A percentile compares a stretch with the other conserved stretches of the same genome.
Evolutionary conservation across 2,329 filamentous ascomycete genomes (phyloP).

Genomic region (Xylaria sp.): DNA sequence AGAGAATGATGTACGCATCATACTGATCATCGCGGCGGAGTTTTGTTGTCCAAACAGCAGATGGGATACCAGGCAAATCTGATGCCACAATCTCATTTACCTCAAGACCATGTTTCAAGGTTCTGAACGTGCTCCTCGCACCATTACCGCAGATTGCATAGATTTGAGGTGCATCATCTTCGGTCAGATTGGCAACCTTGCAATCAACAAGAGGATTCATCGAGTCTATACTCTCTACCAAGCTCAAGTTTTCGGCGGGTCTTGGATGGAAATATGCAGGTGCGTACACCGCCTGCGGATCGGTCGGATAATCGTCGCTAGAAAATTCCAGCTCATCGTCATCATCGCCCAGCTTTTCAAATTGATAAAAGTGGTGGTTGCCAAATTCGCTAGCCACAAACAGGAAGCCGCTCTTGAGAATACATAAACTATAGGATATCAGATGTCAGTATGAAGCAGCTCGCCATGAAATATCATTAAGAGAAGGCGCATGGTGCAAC

Average conservation of each 20-base stretch:
- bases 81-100: slow-evolving; percentile 97
- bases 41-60: slow-evolving; percentile 95
- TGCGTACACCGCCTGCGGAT: slow-evolving; percentile 72
- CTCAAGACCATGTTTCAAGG: slow-evolving; percentile 88
- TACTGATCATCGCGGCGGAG: slow-evolving; percentile 80
- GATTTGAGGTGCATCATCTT: slow-evolving; percentile 95
- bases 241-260: slow-evolving; percentile 77
- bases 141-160: slow-evolving; percentile 91
- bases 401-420: slow-evolving; percentile 93
- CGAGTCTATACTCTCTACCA: slow-evolving; percentile 84
- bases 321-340: slow-evolving; percentile 86
- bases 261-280: slow-evolving; percentile 87
- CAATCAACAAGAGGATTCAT: slow-evolving; percentile 92
- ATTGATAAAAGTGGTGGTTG: slow-evolving; percentile 94
- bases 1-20: slow-evolving; percentile 95
- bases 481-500: not conserved
- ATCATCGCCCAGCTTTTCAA: slow-evolving; percentile 95
- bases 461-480: not conserved
- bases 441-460: not conserved
- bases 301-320: slow-evolving; percentile 81
- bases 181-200: slow-evolving; percentile 87
- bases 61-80: slow-evolving; percentile 84
- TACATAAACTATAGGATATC: slow-evolving; percentile 66
- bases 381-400: slow-evolving; percentile 93
- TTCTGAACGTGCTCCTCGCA: slow-evolving; percentile 87